Conservation (phyloP, 352 stramenopile species). For the Blastocystis sp. region DNA sequence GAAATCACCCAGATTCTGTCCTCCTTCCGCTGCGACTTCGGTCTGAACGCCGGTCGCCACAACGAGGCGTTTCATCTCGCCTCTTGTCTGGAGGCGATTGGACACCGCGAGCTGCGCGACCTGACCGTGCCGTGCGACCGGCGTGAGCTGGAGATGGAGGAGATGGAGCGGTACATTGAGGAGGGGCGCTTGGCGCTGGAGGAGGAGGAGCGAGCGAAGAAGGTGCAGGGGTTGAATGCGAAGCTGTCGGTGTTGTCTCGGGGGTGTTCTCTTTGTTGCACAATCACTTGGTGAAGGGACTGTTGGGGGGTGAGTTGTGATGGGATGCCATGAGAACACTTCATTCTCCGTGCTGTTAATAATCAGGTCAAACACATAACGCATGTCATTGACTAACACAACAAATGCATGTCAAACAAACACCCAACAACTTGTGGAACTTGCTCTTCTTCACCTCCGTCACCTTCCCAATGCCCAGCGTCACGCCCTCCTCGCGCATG, state of each 20-base stretch:
- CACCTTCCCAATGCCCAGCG: conserved; percentile 26
- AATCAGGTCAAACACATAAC: background rate
- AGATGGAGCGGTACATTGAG: conserved; percentile 6
- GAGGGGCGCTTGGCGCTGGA: background rate
- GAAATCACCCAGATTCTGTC: background rate
- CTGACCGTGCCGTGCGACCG: conserved; percentile 10
- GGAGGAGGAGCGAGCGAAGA: background rate
- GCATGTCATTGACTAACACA: background rate
- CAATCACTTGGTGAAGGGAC: background rate
- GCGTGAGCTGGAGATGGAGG: background rate
- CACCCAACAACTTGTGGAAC: conserved; percentile 20
- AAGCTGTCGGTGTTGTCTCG: background rate
- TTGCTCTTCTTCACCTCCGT: conserved; percentile 34
- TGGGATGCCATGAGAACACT: background rate
- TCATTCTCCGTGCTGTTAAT: background rate
- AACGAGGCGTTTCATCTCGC: background rate
- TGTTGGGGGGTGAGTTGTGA: background rate
- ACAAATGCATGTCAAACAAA: conserved; percentile 32
- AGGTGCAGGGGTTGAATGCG: background rate
- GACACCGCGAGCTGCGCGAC: background rate
- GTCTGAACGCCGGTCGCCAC: background rate
- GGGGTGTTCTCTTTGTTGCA: conserved; percentile 17
- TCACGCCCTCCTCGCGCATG: conserved; percentile 33
- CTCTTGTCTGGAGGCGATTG: conserved; percentile 15
- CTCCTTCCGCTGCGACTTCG: conserved; percentile 11